Evolutionary conservation across 495 filamentous ascomycete species (phyloP).

Genomic region (Podospora australis): DNA sequence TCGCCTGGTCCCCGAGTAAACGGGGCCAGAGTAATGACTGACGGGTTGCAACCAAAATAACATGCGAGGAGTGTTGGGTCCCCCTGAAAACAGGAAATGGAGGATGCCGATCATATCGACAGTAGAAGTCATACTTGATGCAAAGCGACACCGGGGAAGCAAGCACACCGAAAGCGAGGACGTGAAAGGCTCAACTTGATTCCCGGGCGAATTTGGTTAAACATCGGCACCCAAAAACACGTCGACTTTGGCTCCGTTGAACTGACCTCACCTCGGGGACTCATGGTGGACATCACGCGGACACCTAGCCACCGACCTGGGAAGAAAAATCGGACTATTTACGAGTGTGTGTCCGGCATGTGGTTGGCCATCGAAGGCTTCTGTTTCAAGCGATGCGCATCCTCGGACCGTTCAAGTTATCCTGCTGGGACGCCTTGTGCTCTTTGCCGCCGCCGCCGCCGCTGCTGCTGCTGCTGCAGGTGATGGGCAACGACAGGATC

Average conservation of each 20-base stretch:
- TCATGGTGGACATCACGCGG: no score
- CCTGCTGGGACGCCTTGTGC: not conserved
- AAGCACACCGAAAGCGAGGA: not conserved
- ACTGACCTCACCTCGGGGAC: not conserved
- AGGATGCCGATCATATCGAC: not conserved
- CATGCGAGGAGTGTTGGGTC: no score
- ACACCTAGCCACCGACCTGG: no score
- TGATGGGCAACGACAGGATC: not conserved
- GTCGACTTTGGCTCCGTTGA: not conserved
- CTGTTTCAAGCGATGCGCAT: slow-evolving; percentile 10
- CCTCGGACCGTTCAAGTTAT: slow-evolving; percentile 1
- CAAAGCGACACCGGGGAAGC: no score
- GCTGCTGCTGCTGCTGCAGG: slow-evolving; percentile 1
- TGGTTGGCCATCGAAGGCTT: no score
- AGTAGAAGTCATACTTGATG: no score
- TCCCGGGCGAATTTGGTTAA: not conserved
- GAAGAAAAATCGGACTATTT: no score
- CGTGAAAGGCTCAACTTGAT: not conserved
- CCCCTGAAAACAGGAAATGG: not conserved
- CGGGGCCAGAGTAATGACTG: no score
- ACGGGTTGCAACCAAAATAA: no score
- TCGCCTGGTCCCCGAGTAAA: no score
- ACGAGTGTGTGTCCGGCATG: no score
- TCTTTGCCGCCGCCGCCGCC: no score
- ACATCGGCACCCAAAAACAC: not conserved